A percentile compares a stretch with the other conserved stretches of the same genome.
Evolutionary conservation across 768 basidiomycete species (phyloP).

Genomic region (Tricholoma matsutake): DNA sequence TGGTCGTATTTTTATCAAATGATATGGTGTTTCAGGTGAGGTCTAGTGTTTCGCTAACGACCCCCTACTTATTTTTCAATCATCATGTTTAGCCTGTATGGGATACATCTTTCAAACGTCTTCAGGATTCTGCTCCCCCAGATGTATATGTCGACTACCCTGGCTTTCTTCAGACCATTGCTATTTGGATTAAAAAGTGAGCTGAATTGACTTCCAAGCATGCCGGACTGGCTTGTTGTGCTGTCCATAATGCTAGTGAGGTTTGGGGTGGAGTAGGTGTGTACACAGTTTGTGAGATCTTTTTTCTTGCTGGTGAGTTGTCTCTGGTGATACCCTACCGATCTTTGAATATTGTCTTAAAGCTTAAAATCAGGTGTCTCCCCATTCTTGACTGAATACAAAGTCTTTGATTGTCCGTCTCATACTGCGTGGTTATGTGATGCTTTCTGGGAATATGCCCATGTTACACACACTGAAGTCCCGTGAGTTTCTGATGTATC

Average conservation of each 20-base stretch:
- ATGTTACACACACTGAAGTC: conserved; percentile 2
- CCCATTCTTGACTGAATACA: conserved; percentile 7
- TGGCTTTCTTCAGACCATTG: conserved; percentile 4
- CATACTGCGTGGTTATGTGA: conserved; percentile 10
- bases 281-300: conserved; percentile 12
- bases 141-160: not conserved
- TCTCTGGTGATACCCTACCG: not conserved
- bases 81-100: conserved; percentile 8
- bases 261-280: conserved; percentile 8
- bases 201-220: not conserved
- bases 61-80: too few species aligned
- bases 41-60: too few species aligned
- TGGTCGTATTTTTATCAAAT: conserved; percentile 10
- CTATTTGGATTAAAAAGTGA: not conserved
- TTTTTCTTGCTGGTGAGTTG: conserved; percentile 10
- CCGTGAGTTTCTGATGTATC: not conserved
- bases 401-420: conserved; percentile 13
- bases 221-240: not conserved
- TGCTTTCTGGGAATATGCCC: conserved; percentile 12
- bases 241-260: not conserved
- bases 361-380: conserved; percentile 6
- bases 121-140: not conserved
- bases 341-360: not conserved
- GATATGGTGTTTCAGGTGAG: conserved; percentile 12
- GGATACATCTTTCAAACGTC: not conserved